Percentiles rank a stretch among this genome's conserved stretches.
Conservation (phyloP, 331 rosid genomes). For the Saraca asoca region DNA sequence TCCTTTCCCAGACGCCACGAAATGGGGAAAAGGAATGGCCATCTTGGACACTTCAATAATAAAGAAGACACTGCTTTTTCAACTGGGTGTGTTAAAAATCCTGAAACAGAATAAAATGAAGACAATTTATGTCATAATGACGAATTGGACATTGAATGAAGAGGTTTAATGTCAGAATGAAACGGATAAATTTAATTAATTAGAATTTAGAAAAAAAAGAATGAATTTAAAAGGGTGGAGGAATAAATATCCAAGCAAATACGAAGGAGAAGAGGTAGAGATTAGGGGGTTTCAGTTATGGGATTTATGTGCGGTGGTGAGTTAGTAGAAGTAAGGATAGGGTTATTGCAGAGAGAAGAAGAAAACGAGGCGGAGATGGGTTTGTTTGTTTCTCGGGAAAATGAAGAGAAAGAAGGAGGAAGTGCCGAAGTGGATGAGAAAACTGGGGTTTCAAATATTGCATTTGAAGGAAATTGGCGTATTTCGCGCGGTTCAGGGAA, state of each 20-base stretch:
- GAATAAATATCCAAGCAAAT: not conserved
- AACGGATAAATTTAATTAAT: too few relatives aligned
- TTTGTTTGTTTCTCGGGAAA: not conserved
- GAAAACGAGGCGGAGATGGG: not conserved
- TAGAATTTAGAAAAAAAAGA: not conserved
- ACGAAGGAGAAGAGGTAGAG: not conserved
- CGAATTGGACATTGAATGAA: not conserved
- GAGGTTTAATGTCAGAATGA: too few relatives aligned
- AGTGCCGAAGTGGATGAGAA: not conserved
- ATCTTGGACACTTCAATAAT: slow-evolving; percentile 19
- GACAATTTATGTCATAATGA: not conserved
- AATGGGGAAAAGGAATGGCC: slow-evolving; percentile 68
- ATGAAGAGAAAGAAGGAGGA: not conserved
- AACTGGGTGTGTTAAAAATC: not conserved
- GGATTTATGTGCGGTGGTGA: slow-evolving; percentile 33
- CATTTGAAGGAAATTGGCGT: slow-evolving; percentile 7
- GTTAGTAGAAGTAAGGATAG: not conserved
- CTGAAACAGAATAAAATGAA: not conserved
- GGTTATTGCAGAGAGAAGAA: not conserved
- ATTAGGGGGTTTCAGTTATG: not conserved
- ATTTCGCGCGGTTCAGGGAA: slow-evolving; percentile 36
- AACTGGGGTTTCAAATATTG: not conserved
- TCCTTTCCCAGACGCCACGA: slow-evolving; percentile 52
- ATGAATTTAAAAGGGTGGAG: not conserved
- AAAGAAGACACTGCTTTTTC: not conserved